phyloP scores from a whole-genome alignment of 805 yeast species.

The Candida dajiaensis region DNA sequence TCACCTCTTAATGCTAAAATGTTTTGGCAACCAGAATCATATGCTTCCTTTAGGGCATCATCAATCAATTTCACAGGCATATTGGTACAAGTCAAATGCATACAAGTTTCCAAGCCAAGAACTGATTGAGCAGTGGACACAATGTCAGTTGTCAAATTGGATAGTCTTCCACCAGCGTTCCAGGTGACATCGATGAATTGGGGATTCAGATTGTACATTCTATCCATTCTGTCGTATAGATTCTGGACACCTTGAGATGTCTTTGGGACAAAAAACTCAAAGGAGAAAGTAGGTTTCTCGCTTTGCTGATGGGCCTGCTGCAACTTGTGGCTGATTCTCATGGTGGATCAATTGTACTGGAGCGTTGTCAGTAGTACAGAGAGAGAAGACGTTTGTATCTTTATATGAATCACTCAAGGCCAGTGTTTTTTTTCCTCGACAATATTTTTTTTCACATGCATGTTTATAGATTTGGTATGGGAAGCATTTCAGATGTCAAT shows the following conservation, averaged over 20 bases:
- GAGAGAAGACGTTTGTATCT: neutral
- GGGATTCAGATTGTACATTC: slow-evolving; percentile 91
- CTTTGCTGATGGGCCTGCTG: slow-evolving; percentile 25
- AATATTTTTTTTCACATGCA: slow-evolving; percentile 11
- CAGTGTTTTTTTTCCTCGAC: slow-evolving; percentile 2
- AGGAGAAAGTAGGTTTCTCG: slow-evolving; percentile 71
- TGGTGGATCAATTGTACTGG: slow-evolving; percentile 7
- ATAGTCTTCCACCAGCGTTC: slow-evolving; percentile 95
- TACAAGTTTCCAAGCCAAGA: slow-evolving; percentile 90
- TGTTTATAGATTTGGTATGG: slow-evolving; percentile 3
- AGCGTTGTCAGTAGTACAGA: neutral
- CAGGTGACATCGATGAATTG: slow-evolving; percentile 94
- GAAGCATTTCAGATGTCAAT: slow-evolving; percentile 4
- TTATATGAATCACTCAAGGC: neutral
- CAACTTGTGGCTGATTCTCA: slow-evolving; percentile 37
- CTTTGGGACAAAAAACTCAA: slow-evolving; percentile 96
- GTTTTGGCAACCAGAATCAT: slow-evolving; percentile 89
- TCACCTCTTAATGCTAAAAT: slow-evolving; percentile 94
- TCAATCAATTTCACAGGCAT: slow-evolving; percentile 82
- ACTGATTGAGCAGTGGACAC: slow-evolving; percentile 87
- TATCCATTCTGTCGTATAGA: slow-evolving; percentile 92
- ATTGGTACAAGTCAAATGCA: slow-evolving; percentile 96
- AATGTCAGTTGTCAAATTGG: slow-evolving; percentile 83
- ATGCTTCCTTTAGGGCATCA: slow-evolving; percentile 78
- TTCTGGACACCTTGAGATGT: slow-evolving; percentile 96